Evolutionary conservation across 169 alveolate species (phyloP).

Genomic region (Plasmodium coatneyi): DNA sequence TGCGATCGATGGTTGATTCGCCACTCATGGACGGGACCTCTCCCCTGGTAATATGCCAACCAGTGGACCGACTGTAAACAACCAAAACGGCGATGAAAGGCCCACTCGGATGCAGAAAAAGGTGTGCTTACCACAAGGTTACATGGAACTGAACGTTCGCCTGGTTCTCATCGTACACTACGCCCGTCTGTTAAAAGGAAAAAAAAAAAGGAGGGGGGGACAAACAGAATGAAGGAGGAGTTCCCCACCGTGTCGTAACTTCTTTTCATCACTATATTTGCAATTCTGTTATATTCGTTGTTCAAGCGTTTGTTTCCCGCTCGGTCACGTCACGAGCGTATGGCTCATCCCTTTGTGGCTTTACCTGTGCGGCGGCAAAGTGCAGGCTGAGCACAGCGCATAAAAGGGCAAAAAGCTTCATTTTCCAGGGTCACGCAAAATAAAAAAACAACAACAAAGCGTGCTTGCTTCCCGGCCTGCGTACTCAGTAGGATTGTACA

Average conservation of each 20-base stretch:
- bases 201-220: background rate
- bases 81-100: background rate
- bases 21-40: background rate
- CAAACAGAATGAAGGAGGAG: background rate
- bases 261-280: background rate
- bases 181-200: constrained; percentile 28
- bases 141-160: constrained; percentile 36
- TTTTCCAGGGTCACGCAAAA: background rate
- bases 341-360: background rate
- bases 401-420: constrained; percentile 37
- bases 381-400: constrained; percentile 12
- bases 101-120: background rate
- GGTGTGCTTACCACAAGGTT: constrained; percentile 36
- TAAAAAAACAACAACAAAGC: background rate
- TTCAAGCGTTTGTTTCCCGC: background rate
- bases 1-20: background rate
- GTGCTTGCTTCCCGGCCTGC: background rate
- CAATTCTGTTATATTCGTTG: background rate
- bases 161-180: constrained; percentile 72
- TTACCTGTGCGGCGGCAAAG: constrained; percentile 52
- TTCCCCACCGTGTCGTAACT: background rate
- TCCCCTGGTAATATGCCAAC: background rate
- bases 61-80: background rate
- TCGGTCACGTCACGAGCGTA: background rate
- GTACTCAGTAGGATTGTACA: background rate